phyloP scores from a whole-genome alignment of 495 filamentous ascomycete species.

The Talaromyces borbonicus region DNA sequence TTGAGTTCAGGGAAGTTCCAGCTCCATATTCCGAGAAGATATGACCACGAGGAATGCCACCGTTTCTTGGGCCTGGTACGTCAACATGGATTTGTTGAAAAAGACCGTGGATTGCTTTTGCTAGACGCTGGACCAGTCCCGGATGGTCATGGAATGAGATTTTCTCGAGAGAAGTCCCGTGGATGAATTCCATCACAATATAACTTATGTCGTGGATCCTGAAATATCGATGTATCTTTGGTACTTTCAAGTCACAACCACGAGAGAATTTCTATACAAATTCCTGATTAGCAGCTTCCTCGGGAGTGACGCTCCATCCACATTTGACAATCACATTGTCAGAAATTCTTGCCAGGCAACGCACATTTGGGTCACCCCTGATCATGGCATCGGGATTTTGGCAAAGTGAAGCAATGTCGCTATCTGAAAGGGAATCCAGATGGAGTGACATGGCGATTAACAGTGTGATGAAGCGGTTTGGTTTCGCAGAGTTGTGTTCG shows the following conservation, averaged over 20 bases:
- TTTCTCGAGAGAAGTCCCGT: background rate
- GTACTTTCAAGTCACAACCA: background rate
- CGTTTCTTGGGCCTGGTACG: slow-evolving; percentile 1
- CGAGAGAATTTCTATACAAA: background rate
- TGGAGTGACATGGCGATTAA: background rate
- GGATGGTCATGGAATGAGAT: background rate
- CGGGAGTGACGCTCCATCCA: background rate
- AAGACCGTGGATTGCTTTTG: background rate
- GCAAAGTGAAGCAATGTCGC: slow-evolving; percentile 6
- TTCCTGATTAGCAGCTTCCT: background rate
- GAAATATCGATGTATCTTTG: slow-evolving; percentile 1
- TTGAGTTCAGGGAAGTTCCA: background rate
- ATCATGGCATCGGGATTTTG: background rate
- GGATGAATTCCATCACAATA: slow-evolving; percentile 1
- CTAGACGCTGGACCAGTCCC: background rate
- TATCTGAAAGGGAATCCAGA: slow-evolving; percentile 6
- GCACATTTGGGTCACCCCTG: slow-evolving; percentile 5
- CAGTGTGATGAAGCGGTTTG: no score
- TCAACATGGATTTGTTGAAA: background rate
- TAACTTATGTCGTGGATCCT: background rate
- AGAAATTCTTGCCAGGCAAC: slow-evolving; percentile 3
- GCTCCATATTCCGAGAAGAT: slow-evolving; percentile 4
- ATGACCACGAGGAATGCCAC: slow-evolving; percentile 4
- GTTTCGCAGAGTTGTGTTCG: no score
- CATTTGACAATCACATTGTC: slow-evolving; percentile 5